Base-by-base conservation (phyloP, 306 rosid species). In the Cotoneaster glaucophyllus region DNA sequence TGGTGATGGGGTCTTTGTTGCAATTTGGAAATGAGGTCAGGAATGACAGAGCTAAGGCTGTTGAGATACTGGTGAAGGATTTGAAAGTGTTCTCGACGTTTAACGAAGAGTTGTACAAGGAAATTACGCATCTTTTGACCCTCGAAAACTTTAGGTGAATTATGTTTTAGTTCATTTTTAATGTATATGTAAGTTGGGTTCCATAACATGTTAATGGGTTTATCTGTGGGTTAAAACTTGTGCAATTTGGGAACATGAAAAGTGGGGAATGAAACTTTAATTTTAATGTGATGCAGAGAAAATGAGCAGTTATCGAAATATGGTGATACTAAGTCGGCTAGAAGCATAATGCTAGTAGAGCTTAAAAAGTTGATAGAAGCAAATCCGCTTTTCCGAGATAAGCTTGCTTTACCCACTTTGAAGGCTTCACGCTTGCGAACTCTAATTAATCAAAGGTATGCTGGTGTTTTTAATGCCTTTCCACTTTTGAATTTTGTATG, bases 11-110 rank as follows among this genome's bases (percentile, higher is more conserved):
- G 15, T 64, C 32, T n/a, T 63, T 44, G 10, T 44, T 77, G 31
- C 50, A 48, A 58, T 58, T 13, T 58, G 66, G 67, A 68, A 39
- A 48, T 59, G 75, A 19, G 58, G 17, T 21, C 80, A 78, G 81
- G 65, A 41, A 71, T 37, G 81, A 78, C 56, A 62, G 76, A 39
- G 76, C 76, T 1, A 78, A 78, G 53, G 81, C 81, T 1, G 71
- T 78, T 8, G 81, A 78, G 81, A 78, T 78, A 70, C 62, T 78
- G 65, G 71, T 69, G 19, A 78, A 78, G 71, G 81, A 78, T 70
- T 70, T 78, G 70, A 78, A 70, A 39, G 69, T 71, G 48, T 78
- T 78, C 53, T 70, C 76, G 6, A 70, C 71, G 1, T 62, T 78
- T 63, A 78, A 78, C 19, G 81, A 78, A n/a, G 81, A 70, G 1